phyloP scores from a whole-genome alignment of 1,139 yeast species.

The Kodamaea sp. region DNA sequence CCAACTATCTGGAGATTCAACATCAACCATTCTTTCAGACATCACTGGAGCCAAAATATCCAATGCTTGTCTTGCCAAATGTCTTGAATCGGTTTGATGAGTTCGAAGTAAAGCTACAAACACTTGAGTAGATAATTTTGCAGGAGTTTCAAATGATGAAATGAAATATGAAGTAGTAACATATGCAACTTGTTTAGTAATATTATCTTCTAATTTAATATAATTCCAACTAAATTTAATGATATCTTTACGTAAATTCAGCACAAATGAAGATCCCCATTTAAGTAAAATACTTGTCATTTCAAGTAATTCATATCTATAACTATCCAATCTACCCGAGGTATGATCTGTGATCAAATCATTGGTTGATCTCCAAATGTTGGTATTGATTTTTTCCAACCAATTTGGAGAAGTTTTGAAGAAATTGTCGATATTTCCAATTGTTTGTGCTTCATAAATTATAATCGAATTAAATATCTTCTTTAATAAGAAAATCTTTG shows the following conservation, averaged over 20 bases:
- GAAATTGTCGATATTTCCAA: conserved; percentile 49
- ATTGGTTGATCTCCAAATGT: conserved; percentile 69
- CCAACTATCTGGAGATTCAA: conserved; percentile 70
- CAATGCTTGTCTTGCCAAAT: conserved; percentile 80
- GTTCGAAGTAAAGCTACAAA: conserved; percentile 86
- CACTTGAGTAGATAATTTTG: conserved; percentile 84
- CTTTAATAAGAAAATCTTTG: conserved; percentile 63
- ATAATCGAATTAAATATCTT: conserved; percentile 65
- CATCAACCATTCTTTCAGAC: conserved; percentile 60
- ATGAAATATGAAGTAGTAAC: conserved; percentile 86
- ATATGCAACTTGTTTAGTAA: conserved; percentile 91
- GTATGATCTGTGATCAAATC: conserved; percentile 54
- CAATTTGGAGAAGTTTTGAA: conserved; percentile 50
- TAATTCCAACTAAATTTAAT: conserved; percentile 95
- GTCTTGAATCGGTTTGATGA: conserved; percentile 81
- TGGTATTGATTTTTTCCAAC: conserved; percentile 58
- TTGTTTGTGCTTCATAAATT: conserved; percentile 54
- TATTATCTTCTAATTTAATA: conserved; percentile 82
- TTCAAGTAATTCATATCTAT: conserved; percentile 75
- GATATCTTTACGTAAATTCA: conserved; percentile 78
- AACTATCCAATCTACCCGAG: conserved; percentile 71
- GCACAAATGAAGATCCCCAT: conserved; percentile 59
- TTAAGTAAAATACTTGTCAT: conserved; percentile 74
- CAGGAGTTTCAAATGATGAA: conserved; percentile 83
- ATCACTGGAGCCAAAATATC: conserved; percentile 88